These are phyloP conservation scores for Phialemoniopsis sp. DNA, from an alignment of 2,329 filamentous ascomycete genomes.

Conservation along the genomic window DNA sequence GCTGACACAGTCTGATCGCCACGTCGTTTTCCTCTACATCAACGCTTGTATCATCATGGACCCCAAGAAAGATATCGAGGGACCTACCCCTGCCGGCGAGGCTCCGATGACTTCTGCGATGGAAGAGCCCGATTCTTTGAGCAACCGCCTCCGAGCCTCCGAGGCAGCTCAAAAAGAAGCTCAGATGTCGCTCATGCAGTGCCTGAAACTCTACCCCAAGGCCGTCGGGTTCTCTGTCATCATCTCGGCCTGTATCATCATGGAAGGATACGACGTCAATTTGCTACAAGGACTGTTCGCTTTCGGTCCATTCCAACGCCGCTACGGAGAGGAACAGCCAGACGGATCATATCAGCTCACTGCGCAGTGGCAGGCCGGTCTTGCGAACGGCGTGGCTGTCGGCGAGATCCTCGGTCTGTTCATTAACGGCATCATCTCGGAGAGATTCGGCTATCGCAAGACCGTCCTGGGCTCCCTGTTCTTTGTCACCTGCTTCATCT, in stretches of 20 bases:
- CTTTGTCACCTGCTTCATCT: constrained; percentile 44
- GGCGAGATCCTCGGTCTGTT: constrained; percentile 53
- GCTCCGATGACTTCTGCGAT: too few species aligned
- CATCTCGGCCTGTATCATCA: constrained; percentile 27
- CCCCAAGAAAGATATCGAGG: too few species aligned
- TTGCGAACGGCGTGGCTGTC: constrained; percentile 48
- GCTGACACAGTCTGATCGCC: too few species aligned
- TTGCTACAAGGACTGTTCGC: constrained; percentile 25
- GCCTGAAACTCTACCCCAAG: constrained; percentile 6
- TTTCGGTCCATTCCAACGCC: background rate
- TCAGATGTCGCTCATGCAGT: constrained; percentile 16
- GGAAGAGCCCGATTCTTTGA: too few species aligned
- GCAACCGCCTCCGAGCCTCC: too few species aligned
- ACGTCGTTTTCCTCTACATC: too few species aligned
- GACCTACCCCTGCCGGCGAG: too few species aligned
- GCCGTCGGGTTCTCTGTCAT: constrained; percentile 4
- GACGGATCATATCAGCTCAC: constrained; percentile 40
- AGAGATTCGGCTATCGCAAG: constrained; percentile 45
- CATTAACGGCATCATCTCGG: constrained; percentile 44
- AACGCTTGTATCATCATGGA: too few species aligned
- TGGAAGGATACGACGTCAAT: constrained; percentile 47
- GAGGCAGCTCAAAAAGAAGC: too few species aligned
- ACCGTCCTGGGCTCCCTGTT: constrained; percentile 43
- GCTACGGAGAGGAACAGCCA: constrained; percentile 2
- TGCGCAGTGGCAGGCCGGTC: constrained; percentile 52